Evolutionary conservation across 306 rosid species (phyloP).

Genomic region (Casuarina equisetifolia): DNA sequence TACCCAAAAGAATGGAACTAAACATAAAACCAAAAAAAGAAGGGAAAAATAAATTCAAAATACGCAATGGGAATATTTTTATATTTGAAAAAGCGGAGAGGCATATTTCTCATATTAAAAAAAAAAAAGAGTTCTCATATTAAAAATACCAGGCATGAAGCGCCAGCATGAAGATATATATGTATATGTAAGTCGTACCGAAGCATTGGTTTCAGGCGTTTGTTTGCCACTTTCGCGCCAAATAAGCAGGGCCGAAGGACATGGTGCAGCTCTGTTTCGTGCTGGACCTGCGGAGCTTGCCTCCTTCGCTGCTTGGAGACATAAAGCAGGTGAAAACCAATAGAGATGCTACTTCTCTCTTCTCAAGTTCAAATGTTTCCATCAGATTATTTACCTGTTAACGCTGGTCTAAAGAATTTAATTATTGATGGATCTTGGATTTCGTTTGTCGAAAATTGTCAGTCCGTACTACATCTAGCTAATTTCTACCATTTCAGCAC

Average conservation of each 20-base stretch:
- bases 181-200: too few relatives aligned
- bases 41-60: too few relatives aligned
- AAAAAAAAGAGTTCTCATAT: too few relatives aligned
- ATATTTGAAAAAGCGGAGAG: too few relatives aligned
- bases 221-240: constrained; percentile 37
- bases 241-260: constrained; percentile 18
- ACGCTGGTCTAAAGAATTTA: neutral
- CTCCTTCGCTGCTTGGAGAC: constrained; percentile 54
- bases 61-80: too few relatives aligned
- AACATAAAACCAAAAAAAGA: too few relatives aligned
- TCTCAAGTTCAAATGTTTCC: neutral
- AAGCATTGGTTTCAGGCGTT: too few relatives aligned
- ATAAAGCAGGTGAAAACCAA: constrained; percentile 47
- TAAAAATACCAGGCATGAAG: too few relatives aligned
- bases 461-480: constrained; percentile 75
- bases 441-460: constrained; percentile 22
- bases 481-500: constrained; percentile 61
- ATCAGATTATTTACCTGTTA: neutral
- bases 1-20: too few relatives aligned
- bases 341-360: neutral
- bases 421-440: constrained; percentile 18
- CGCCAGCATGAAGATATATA: too few relatives aligned
- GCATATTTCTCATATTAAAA: too few relatives aligned
- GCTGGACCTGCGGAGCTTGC: constrained; percentile 64
- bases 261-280: constrained; percentile 75